Base-by-base conservation (phyloP, 495 filamentous ascomycete species). In the Tuber brumale region DNA sequence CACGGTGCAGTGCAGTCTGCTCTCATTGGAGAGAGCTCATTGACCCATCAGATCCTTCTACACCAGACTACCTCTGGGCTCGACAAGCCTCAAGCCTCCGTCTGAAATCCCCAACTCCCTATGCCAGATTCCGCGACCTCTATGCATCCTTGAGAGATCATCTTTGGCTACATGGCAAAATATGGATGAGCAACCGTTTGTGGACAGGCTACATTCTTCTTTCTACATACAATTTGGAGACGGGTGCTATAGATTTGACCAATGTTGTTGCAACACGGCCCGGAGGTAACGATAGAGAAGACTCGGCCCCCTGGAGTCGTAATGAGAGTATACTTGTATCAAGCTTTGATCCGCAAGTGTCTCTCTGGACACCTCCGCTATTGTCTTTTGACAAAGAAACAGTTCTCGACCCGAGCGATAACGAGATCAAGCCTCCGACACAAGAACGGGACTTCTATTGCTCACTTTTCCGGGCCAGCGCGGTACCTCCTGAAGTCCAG, bases 111-210 rank as follows among this genome's bases (percentile, higher is more conserved):
- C 86, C 91, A 2, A 86, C 86, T 6, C 89, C 89, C 0, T 93
- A 88, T 79, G 76, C 81, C 9, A 89, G 87, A 23, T 94, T 89
- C 82, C 88, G 87, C 74, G 87, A 89, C 41, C 87, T 98, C 9
- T 97, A 92, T 78, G 84, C 88, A 45, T 87, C 90, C 42, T 91
- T 94, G 82, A 87, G 94, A 74, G 91, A 92, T 2, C 90, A 90
- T 79, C 97, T 95, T 92, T 97, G 96, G 80, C 87, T 98, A 1
- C 86, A 92, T 0, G 85, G 92, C 76, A 93, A 92, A 84, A 84
- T 98, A 61, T 98, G 95, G 95, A 94, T 96, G 80, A 88, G 89
- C 45, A 94, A 97, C 84, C 87, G 83, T 41, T 86, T 88, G n/a
- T 85, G 89, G 42, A 87, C 85, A 0, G 94, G 94, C 0, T 90